Base-by-base conservation (phyloP, 2,329 filamentous ascomycete genomes). In the Colletotrichum sublineola region DNA sequence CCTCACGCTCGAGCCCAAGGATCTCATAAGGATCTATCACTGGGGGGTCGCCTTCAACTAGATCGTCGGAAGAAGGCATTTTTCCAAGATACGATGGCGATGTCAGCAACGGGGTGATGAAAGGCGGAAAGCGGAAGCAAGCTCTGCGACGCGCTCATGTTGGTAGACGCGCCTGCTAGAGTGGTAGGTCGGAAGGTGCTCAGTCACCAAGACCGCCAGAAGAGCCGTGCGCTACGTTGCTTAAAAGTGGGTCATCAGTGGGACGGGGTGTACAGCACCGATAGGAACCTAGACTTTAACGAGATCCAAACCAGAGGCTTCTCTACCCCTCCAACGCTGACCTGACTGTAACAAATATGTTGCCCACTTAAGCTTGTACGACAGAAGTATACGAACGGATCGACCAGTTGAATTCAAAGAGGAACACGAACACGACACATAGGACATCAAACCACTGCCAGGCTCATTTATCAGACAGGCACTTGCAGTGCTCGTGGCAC, bases 1-100 rank as follows among this genome's bases (percentile, higher is more conserved):
- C 95, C 64, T 89, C 85, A 73, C 90, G 89, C 48, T 91, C 87
- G 52, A 99, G 81, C 31, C 86, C 89, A 11, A 99, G 90, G 66
- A 96, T 89, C 77, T 91, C 89, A 79, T 99, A 99, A 0, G 96
- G 96, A 76, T 93, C 86, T 55, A 93, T 90, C 24, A 78, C 78
- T 0, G 93, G 93, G 1, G 90, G 91, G 48, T 90, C 87, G 68
- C 85, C 86, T 36, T 88, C 85, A 33, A 85, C 75, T 31, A 86
- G 78, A 48, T 92, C 89, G 61, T 92, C 87, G 29, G 80, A 33
- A 9, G 74, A 70, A 7, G 74, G 67, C 74, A 75, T 75, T 55
- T 60, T 60, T 46, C 24, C 42, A n/a, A n/a, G 8, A n/a, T 29
- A 48, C 20, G 29, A 38, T 63, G 44, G 20, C 2, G 64, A 31